Evolutionary conservation across 2,329 filamentous ascomycete genomes (phyloP).

Genomic region (Ceratocystis huliohia): DNA sequence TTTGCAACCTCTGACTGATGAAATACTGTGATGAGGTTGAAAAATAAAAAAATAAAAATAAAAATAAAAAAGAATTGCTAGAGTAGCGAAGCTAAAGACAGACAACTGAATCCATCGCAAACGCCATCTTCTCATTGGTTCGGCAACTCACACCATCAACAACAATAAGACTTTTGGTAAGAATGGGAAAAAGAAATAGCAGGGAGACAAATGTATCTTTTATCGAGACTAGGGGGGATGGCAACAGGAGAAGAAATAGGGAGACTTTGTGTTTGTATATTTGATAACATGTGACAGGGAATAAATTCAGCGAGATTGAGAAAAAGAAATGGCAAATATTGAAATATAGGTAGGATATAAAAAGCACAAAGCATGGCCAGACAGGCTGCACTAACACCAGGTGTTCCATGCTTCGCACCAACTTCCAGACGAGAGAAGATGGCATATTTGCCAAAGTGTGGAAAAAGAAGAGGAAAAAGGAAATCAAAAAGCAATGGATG

Average conservation of each 20-base stretch:
- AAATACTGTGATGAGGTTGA: neutral
- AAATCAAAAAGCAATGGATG: neutral
- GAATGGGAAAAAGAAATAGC: neutral
- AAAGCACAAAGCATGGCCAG: neutral
- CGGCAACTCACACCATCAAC: neutral
- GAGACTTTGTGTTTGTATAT: neutral
- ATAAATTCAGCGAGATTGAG: neutral
- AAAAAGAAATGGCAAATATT: neutral
- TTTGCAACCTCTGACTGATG: neutral
- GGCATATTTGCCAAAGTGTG: neutral
- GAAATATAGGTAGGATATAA: neutral
- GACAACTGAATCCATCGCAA: slow-evolving; percentile 3
- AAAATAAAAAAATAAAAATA: neutral
- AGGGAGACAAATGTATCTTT: neutral
- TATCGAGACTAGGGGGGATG: neutral
- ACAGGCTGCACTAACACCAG: slow-evolving; percentile 4
- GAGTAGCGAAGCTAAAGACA: neutral
- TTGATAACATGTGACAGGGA: neutral
- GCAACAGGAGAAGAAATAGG: neutral
- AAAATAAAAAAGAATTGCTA: neutral
- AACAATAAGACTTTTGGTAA: neutral
- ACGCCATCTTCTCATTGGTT: neutral
- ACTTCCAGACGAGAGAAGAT: neutral
- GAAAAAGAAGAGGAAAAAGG: neutral
- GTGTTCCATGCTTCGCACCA: neutral